Evolutionary conservation across 1,284 basidiomycete genomes (phyloP).

Genomic region (Porodaedalea pini): DNA sequence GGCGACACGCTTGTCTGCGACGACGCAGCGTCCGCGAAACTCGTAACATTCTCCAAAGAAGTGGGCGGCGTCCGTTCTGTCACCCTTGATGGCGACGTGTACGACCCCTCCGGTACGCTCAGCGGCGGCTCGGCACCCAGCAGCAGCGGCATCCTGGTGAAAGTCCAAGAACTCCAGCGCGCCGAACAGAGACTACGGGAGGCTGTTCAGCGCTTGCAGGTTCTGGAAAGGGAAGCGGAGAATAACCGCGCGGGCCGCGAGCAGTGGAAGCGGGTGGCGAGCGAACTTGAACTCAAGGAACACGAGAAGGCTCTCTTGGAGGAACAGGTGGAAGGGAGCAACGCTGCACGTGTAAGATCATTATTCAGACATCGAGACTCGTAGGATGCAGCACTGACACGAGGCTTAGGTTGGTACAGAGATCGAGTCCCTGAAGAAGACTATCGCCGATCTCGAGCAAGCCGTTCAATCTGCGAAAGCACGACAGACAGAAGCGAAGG

Average conservation of each 20-base stretch:
- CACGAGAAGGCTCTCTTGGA: conserved; percentile 85
- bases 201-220: conserved; percentile 48
- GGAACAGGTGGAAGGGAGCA: conserved; percentile 85
- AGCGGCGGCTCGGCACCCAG: conserved; percentile 88
- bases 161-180: conserved; percentile 79
- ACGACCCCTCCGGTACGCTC: conserved; percentile 93
- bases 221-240: conserved; percentile 59
- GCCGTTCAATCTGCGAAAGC: conserved; percentile 67
- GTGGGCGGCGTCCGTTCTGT: conserved; percentile 79
- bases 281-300: conserved; percentile 84
- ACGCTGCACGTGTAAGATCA: conserved; percentile 75
- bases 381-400: background rate
- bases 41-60: conserved; percentile 77
- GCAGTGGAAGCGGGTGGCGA: conserved; percentile 62
- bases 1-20: conserved; percentile 91
- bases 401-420: conserved; percentile 71
- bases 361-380: background rate
- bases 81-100: conserved; percentile 93
- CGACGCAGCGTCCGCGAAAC: conserved; percentile 85
- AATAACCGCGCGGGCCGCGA: conserved; percentile 57
- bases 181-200: conserved; percentile 55
- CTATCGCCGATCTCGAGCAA: conserved; percentile 63
- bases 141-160: conserved; percentile 73
- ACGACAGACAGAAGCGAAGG: conserved; percentile 73
- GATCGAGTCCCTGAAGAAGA: conserved; percentile 70